Conservation (phyloP, 1,284 basidiomycete species). For the Puccinia polysora region DNA sequence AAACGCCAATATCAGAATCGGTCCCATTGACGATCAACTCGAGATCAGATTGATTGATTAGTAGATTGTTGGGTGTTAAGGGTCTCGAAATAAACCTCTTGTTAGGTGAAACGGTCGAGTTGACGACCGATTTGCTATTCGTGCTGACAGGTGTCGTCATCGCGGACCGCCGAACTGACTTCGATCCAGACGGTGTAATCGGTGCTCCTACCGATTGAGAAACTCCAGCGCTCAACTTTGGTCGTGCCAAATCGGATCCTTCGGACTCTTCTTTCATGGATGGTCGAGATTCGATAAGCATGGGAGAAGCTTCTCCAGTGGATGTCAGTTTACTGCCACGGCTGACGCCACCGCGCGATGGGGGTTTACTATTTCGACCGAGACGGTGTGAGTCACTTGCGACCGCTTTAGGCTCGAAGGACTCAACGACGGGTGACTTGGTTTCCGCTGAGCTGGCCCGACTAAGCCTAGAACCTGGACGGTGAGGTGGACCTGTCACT, state of each 20-base stretch:
- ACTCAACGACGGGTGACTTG: no score
- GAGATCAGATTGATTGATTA: slow-evolving; percentile 18
- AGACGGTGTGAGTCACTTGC: background rate
- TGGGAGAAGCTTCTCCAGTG: no score
- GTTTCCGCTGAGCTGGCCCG: background rate
- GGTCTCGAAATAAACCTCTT: background rate
- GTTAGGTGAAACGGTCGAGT: background rate
- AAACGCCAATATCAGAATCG: slow-evolving; percentile 8
- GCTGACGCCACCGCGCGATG: background rate
- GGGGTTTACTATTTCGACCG: background rate
- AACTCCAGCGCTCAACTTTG: no score
- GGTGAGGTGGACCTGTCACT: background rate
- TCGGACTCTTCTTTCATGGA: no score
- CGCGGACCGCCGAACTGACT: no score
- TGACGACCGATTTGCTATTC: background rate
- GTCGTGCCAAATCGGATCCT: no score
- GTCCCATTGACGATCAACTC: slow-evolving; percentile 29
- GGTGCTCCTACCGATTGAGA: no score
- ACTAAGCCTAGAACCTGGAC: background rate
- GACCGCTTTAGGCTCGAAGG: background rate
- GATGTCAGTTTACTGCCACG: no score
- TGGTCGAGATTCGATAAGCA: no score
- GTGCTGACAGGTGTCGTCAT: background rate
- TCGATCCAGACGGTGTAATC: no score
- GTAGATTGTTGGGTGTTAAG: background rate